phyloP scores from a whole-genome alignment of 2,329 filamentous ascomycete genomes.

The Botryosphaeria dothidea region DNA sequence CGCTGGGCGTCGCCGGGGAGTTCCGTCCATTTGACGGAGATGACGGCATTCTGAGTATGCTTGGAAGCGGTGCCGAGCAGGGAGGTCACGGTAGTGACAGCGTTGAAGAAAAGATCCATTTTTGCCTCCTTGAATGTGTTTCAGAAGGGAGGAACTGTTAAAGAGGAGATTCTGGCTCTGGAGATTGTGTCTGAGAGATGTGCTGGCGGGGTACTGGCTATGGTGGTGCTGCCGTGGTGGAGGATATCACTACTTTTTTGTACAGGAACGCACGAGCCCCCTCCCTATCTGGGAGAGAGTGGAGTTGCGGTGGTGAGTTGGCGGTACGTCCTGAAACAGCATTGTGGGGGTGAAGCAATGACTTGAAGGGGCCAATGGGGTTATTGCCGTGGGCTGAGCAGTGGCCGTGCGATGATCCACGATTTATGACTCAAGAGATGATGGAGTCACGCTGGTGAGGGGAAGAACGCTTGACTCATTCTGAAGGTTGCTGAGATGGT shows the following conservation, averaged over 20 bases:
- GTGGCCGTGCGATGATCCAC: neutral
- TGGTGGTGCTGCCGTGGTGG: neutral
- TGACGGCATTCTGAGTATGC: neutral
- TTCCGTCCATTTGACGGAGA: neutral
- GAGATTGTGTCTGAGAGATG: neutral
- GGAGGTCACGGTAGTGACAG: neutral
- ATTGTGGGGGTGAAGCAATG: neutral
- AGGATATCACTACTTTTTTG: neutral
- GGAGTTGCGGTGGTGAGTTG: slow-evolving; percentile 14
- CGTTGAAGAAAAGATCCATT: slow-evolving; percentile 12
- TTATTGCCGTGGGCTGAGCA: neutral
- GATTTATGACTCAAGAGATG: no score
- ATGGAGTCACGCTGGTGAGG: neutral
- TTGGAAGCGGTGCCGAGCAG: neutral
- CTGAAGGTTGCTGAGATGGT: no score
- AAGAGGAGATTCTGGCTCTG: neutral
- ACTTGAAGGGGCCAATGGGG: neutral
- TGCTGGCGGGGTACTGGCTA: neutral
- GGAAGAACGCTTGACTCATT: neutral
- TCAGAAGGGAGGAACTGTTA: no score
- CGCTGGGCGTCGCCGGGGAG: neutral
- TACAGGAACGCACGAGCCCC: neutral
- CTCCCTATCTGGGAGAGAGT: neutral
- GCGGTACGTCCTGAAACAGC: neutral
- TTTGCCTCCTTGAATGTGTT: neutral